phyloP scores from a whole-genome alignment of 2,329 filamentous ascomycete species.

The Metarhizium robertsii region DNA sequence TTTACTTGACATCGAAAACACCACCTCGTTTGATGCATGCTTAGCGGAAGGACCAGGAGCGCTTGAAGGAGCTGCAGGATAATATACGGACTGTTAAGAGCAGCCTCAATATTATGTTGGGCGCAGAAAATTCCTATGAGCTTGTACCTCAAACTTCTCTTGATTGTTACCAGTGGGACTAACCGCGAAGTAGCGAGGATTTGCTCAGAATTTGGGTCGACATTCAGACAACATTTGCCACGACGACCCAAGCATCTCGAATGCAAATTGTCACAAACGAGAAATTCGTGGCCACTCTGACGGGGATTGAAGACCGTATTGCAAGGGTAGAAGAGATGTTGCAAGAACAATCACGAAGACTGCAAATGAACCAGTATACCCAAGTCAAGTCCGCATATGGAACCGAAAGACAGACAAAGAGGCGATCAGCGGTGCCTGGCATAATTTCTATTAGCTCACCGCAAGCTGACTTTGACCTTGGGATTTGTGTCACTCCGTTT shows the following conservation, averaged over 20 bases:
- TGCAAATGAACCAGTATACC: slow-evolving; percentile 14
- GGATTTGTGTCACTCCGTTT: neutral
- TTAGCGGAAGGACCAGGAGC: slow-evolving; percentile 15
- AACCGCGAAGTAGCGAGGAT: neutral
- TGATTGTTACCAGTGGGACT: neutral
- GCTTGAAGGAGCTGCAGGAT: slow-evolving; percentile 15
- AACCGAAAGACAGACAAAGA: neutral
- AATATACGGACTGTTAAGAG: slow-evolving; percentile 17
- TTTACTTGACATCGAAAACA: neutral
- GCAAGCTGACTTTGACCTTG: neutral
- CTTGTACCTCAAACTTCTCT: neutral
- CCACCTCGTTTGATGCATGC: slow-evolving; percentile 4
- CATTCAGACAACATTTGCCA: slow-evolving; percentile 1
- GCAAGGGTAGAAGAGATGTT: slow-evolving; percentile 12
- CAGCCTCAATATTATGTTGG: slow-evolving; percentile 19
- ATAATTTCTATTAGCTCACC: no score
- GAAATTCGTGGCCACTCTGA: no score
- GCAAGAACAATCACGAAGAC: slow-evolving; percentile 12
- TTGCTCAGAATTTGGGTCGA: slow-evolving; percentile 2
- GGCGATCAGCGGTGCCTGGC: no score
- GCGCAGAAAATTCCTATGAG: slow-evolving; percentile 17
- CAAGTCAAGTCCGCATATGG: slow-evolving; percentile 16
- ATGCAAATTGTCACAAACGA: no score
- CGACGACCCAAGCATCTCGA: neutral
- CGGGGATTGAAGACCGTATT: no score